Evolutionary conservation across 164 flowering plant species (phyloP).

Genomic region (Chimonanthus praecox): DNA sequence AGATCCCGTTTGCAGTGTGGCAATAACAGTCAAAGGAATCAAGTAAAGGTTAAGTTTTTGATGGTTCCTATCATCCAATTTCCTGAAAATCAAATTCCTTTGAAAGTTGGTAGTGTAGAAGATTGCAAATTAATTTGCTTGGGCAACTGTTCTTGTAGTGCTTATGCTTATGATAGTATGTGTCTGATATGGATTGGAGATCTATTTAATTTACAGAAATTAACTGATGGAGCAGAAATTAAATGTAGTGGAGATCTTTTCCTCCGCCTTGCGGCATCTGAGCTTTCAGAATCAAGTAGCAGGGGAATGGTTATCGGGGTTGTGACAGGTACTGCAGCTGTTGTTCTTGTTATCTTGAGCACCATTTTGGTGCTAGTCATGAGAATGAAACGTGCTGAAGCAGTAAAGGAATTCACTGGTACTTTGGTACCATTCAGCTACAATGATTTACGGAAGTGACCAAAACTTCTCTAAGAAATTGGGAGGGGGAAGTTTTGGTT

Average conservation of each 20-base stretch:
- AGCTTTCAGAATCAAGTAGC: not conserved
- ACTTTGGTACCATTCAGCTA: constrained; percentile 38
- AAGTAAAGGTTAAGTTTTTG: not conserved
- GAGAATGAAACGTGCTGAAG: not conserved
- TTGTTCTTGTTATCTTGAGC: not conserved
- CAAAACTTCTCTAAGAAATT: constrained; percentile 43
- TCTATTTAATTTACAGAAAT: not conserved
- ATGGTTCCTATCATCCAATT: not conserved
- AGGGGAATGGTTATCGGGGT: constrained; percentile 10
- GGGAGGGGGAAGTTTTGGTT: constrained; percentile 50
- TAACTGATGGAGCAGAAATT: not conserved
- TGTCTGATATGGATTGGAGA: not conserved
- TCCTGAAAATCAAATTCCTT: not conserved
- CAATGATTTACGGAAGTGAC: constrained; percentile 42
- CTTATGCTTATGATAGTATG: constrained; percentile 7
- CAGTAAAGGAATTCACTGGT: constrained; percentile 20
- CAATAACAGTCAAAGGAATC: not conserved
- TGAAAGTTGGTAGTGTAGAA: not conserved
- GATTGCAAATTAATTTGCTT: constrained; percentile 14
- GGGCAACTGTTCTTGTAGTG: constrained; percentile 15
- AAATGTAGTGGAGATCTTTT: not conserved
- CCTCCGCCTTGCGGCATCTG: constrained; percentile 1
- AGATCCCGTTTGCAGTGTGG: constrained; percentile 12
- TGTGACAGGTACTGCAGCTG: constrained; percentile 15
- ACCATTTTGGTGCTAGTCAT: not conserved